A percentile compares a stretch with the other conserved stretches of the same genome.
phyloP scores from a whole-genome alignment of 106 monocot species.

The Ottelia alismoides region DNA sequence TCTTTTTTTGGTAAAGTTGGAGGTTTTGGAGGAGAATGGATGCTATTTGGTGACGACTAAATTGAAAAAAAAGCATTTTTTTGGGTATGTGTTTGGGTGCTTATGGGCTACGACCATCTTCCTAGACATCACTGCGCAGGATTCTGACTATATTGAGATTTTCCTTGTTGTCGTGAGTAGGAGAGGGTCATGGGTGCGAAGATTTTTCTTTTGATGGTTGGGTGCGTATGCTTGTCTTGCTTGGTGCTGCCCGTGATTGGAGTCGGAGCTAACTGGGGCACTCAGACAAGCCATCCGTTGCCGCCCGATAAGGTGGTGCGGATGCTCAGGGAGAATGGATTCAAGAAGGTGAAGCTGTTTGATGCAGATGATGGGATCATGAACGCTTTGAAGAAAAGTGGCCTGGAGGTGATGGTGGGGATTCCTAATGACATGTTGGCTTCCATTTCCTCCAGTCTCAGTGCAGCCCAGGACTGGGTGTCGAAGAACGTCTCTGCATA shows the following conservation, averaged over 20 bases:
- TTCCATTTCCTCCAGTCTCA: constrained; percentile 17
- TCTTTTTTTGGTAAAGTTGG: no score
- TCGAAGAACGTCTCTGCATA: constrained; percentile 45
- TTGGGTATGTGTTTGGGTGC: not conserved
- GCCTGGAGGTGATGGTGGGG: constrained; percentile 69
- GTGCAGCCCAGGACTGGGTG: constrained; percentile 50
- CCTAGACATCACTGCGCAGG: not conserved
- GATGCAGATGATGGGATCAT: constrained; percentile 45
- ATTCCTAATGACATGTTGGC: constrained; percentile 62
- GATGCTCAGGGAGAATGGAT: constrained; percentile 51
- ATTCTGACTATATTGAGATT: not conserved
- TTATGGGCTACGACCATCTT: not conserved
- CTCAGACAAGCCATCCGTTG: constrained; percentile 58
- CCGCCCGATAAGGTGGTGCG: constrained; percentile 33
- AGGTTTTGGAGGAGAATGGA: no score
- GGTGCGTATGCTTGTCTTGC: not conserved
- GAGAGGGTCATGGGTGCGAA: not conserved
- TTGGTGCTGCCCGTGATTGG: constrained; percentile 16
- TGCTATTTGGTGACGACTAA: no score
- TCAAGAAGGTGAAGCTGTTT: constrained; percentile 62
- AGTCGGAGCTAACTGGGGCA: constrained; percentile 66
- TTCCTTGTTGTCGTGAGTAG: not conserved
- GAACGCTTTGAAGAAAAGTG: constrained; percentile 26
- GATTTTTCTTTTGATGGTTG: no score
- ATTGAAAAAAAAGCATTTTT: not conserved